Evolutionary conservation across 495 filamentous ascomycete genomes (phyloP), one percentile per base, ranked within the genome.

Genomic region (Penicillium soppii): DNA sequence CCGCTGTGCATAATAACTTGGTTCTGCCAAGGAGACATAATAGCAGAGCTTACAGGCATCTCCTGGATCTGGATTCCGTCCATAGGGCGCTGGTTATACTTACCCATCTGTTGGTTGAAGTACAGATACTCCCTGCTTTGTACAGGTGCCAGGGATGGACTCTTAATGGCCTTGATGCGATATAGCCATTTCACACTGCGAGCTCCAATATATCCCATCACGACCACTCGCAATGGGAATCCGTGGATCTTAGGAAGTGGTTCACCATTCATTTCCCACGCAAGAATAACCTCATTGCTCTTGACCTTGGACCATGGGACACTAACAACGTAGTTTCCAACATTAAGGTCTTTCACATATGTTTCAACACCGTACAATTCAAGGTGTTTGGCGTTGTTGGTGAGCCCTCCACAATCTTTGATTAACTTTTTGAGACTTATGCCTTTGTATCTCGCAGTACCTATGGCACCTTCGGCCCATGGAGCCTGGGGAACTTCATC

Each of bases 241-340:
- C 85, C 86, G 52, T 87, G 84, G 53, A 84, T 83, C 50, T 75
- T 78, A 1, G 85, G 85, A 1, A 89, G 71, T 0, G 81, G 79
- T 49, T 83, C 67, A 23, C 79, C 84, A 43, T 89, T 88, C 84
- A 87, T 86, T 54, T 86, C 84, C 79, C 79, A 88, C 1, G 81
- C 83, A 3, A 88, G 74, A 47, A 89, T 71, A 20, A 87, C 85
- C 52, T 89, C 84, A 57, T 86, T 73, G 9, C 68, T 64, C 55
- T 80, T 82, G 26, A 86, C 83, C 63, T 87, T 87, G 12, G 78
- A 76, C 71, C 75, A 84, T 0, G 84, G 85, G 1, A 86, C 78
- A 32, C 73, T 79, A 27, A 87, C 81, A 35, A 76, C 69, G 56
- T 87, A 89, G 64, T 87, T 87, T 61, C 75, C 74, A 5, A 79